Conservation (phyloP, 2,329 filamentous ascomycete genomes). For the Aspergillus texensis region DNA sequence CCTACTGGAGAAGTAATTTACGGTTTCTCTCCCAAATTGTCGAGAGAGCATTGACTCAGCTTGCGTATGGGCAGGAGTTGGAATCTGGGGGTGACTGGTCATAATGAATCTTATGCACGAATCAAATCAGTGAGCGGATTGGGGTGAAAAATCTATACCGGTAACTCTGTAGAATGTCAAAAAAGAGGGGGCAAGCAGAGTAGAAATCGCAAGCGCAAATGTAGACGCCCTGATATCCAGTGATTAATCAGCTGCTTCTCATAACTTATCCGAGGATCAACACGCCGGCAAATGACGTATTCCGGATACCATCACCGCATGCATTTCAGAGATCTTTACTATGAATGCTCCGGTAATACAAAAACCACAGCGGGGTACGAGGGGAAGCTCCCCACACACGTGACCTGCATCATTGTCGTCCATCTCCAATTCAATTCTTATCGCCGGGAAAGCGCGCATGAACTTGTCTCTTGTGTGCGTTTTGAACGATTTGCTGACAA, state of each 20-base stretch:
- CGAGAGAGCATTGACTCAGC: slow-evolving; percentile 59
- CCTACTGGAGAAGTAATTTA: slow-evolving; percentile 55
- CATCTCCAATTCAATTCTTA: slow-evolving; percentile 18
- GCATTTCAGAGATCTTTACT: not conserved
- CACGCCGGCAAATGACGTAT: slow-evolving; percentile 6
- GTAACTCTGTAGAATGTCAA: not conserved
- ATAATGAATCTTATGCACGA: slow-evolving; percentile 22
- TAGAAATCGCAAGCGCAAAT: not conserved
- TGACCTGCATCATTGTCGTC: slow-evolving; percentile 24
- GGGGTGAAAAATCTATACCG: not conserved
- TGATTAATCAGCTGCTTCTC: slow-evolving; percentile 15
- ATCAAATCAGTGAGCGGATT: not conserved
- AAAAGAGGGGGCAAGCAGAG: not conserved
- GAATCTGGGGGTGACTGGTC: slow-evolving; percentile 46
- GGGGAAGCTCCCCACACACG: slow-evolving; percentile 30
- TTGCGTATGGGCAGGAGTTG: slow-evolving; percentile 60
- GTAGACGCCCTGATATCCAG: not conserved
- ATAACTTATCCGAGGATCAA: slow-evolving; percentile 7
- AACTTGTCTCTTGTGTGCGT: not conserved
- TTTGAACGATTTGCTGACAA: not conserved
- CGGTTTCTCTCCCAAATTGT: slow-evolving; percentile 53
- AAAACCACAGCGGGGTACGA: slow-evolving; percentile 19
- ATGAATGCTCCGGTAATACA: slow-evolving; percentile 10
- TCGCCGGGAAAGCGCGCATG: not conserved
- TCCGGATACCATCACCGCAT: slow-evolving; percentile 7